phyloP scores from a whole-genome alignment of 345 rosid species.

The Ailanthus altissimus region DNA sequence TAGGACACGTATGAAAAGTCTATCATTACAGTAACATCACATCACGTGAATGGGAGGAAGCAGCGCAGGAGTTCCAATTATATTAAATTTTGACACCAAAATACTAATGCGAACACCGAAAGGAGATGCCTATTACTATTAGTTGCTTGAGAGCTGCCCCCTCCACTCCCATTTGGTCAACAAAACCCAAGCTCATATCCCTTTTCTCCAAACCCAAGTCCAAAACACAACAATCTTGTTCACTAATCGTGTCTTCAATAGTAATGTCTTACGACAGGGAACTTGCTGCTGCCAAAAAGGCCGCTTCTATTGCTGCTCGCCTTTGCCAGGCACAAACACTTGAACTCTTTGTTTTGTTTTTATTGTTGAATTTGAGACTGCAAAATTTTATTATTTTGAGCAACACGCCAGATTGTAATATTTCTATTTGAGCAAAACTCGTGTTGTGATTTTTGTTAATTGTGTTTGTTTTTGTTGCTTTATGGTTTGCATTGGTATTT shows the following conservation, averaged over 20 bases:
- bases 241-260: constrained; percentile 12
- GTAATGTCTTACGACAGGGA: constrained; percentile 74
- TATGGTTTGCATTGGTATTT: neutral
- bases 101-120: neutral
- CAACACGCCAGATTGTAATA: neutral
- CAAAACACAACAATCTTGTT: constrained; percentile 24
- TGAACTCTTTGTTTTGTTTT: neutral
- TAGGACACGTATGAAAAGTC: no score
- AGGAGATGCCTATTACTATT: constrained; percentile 26
- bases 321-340: constrained; percentile 69
- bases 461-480: neutral
- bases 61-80: neutral
- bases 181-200: neutral
- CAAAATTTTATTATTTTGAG: neutral
- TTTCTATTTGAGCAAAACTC: constrained; percentile 21
- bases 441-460: constrained; percentile 1
- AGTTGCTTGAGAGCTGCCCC: constrained; percentile 32
- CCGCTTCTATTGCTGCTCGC: constrained; percentile 82
- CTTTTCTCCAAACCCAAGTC: constrained; percentile 14
- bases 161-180: constrained; percentile 21
- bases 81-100: neutral
- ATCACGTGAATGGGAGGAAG: neutral
- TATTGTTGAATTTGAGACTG: constrained; percentile 1
- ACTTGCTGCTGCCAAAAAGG: constrained; percentile 90
- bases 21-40: no score